Conservation (phyloP, 768 basidiomycete genomes). For the Steccherinum ochraceum region DNA sequence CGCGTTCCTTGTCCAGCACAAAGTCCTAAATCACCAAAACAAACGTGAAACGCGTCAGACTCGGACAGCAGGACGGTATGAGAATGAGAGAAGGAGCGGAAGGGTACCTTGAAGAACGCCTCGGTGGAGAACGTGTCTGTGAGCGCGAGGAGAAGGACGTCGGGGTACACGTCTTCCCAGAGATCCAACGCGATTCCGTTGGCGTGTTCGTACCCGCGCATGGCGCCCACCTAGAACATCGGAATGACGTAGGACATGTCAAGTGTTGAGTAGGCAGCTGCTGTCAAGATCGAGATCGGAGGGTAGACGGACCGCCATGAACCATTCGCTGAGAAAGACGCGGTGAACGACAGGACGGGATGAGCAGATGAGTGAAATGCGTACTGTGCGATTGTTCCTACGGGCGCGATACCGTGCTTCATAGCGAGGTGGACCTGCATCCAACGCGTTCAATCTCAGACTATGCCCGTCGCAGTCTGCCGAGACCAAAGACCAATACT, state of each 20-base stretch:
- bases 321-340: slow-evolving; percentile 63
- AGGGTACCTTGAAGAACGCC: slow-evolving; percentile 70
- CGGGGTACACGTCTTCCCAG: slow-evolving; percentile 76
- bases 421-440: slow-evolving; percentile 77
- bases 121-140: slow-evolving; percentile 94
- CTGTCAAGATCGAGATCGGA: background rate
- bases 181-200: slow-evolving; percentile 71
- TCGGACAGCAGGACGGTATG: too few relatives aligned
- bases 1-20: slow-evolving; percentile 46
- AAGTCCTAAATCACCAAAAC: slow-evolving; percentile 50
- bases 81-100: background rate
- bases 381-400: slow-evolving; percentile 87
- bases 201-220: slow-evolving; percentile 74
- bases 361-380: slow-evolving; percentile 17
- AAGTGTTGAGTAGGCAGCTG: background rate
- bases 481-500: too few relatives aligned
- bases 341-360: slow-evolving; percentile 8
- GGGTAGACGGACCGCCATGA: slow-evolving; percentile 64
- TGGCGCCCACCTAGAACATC: slow-evolving; percentile 62
- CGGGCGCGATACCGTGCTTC: slow-evolving; percentile 55
- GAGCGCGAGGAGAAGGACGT: slow-evolving; percentile 62
- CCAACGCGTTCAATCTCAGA: too few relatives aligned
- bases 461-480: too few relatives aligned
- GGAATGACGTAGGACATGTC: background rate
- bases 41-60: too few relatives aligned